phyloP scores from a whole-genome alignment of 2,329 filamentous ascomycete species.

The Alternaria infectoria region DNA sequence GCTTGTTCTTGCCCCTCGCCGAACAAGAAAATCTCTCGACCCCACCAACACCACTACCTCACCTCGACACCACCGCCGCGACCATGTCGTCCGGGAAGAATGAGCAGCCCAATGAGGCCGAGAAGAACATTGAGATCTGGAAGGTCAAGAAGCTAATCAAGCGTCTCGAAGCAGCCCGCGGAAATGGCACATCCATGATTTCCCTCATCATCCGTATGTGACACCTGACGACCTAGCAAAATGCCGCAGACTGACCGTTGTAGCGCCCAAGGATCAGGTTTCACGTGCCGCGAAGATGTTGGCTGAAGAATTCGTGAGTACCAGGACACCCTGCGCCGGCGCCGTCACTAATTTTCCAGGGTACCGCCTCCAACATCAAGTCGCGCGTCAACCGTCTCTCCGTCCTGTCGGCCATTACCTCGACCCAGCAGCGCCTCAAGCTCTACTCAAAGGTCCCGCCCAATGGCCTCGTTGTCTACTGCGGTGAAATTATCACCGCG shows the following conservation, averaged over 20 bases:
- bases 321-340: not conserved
- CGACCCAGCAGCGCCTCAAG: slow-evolving; percentile 98
- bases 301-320: slow-evolving; percentile 97
- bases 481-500: slow-evolving; percentile 98
- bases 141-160: slow-evolving; percentile 99
- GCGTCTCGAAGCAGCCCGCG: slow-evolving; percentile 92
- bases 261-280: slow-evolving; percentile 97
- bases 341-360: slow-evolving; percentile 58
- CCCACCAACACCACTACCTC: slow-evolving; percentile 22
- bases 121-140: slow-evolving; percentile 95
- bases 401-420: slow-evolving; percentile 96
- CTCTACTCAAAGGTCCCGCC: slow-evolving; percentile 98
- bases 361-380: slow-evolving; percentile 99
- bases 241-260: slow-evolving; percentile 28
- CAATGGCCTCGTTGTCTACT: slow-evolving; percentile 97
- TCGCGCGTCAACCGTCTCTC: slow-evolving; percentile 98
- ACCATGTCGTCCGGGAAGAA: slow-evolving; percentile 45
- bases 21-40: slow-evolving; percentile 24
- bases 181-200: slow-evolving; percentile 99
- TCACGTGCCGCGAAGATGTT: slow-evolving; percentile 98
- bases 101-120: slow-evolving; percentile 82
- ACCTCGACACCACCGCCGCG: slow-evolving; percentile 26
- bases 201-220: slow-evolving; percentile 94
- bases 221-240: not conserved
- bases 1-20: slow-evolving; percentile 21